A percentile compares a stretch with the other conserved stretches of the same genome.
Evolutionary conservation across 1,284 basidiomycete species (phyloP).

Genomic region (Malassezia obtusa): DNA sequence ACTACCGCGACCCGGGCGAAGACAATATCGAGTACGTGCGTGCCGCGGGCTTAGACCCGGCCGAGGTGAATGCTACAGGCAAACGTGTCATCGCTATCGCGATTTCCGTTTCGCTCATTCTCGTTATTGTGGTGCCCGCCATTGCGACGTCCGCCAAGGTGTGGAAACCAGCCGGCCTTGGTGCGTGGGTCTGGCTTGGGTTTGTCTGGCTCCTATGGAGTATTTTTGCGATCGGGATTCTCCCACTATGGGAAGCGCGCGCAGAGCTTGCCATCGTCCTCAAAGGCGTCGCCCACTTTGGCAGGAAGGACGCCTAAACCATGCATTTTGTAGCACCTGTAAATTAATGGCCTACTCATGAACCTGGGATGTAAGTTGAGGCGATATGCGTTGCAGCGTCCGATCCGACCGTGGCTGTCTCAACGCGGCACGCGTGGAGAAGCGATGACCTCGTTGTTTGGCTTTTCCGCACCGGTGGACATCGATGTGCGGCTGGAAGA

Average conservation of each 20-base stretch:
- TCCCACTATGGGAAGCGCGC: constrained; percentile 73
- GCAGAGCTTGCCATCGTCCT: neutral
- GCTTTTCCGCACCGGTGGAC: constrained; percentile 77
- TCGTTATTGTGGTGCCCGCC: constrained; percentile 37
- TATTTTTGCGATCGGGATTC: constrained; percentile 60
- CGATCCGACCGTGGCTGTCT: neutral
- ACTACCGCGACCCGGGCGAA: constrained; percentile 5
- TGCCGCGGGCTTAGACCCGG: constrained; percentile 29
- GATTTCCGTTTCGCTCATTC: constrained; percentile 22
- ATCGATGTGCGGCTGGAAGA: constrained; percentile 72
- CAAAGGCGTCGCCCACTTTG: constrained; percentile 42
- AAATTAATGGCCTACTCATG: no score
- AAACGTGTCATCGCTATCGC: constrained; percentile 23
- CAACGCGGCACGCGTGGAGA: neutral
- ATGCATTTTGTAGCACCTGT: no score
- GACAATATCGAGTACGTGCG: constrained; percentile 15
- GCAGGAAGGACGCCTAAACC: neutral
- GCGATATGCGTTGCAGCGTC: neutral
- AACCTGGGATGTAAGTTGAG: neutral
- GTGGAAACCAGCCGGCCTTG: constrained; percentile 34
- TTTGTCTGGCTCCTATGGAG: constrained; percentile 72
- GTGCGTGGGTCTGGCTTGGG: constrained; percentile 50
- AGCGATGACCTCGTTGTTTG: constrained; percentile 73
- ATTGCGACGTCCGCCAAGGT: constrained; percentile 24
- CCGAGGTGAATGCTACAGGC: constrained; percentile 19